Base-by-base conservation (phyloP, 805 yeast species). In the Myxozyma mucilagina region DNA sequence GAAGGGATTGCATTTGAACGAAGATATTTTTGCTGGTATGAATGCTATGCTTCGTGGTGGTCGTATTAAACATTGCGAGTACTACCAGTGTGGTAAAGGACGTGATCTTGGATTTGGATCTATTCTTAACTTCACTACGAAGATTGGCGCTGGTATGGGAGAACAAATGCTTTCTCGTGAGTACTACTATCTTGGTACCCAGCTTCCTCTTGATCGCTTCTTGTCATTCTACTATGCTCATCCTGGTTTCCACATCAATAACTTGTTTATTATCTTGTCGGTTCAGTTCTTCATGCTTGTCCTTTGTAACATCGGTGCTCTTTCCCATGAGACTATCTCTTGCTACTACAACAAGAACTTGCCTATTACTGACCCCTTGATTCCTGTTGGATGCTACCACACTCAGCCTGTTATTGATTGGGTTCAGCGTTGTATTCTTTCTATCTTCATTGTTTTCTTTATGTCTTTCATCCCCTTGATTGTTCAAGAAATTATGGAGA, bases 131-230 rank as follows among this genome's bases (percentile, higher is more conserved):
- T 93, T 93, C 77, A 93, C 97, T 0, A 87, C 97, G 1, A 93
- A 93, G 76, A 92, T 93, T 72, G 98, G 98, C 2, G 94, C 97
- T 47, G 98, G 98, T 53, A 93, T 93, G 98, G 98, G 98, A 8
- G 98, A 93, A 72, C 98, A 93, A 73, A 82, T 92, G 73, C 76
- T 93, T 38, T 90, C 97, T 5, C 81, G 98, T 70, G 98, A 93
- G 70, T 90, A 92, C 74, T 93, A 87, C 73, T 90, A 89, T 74
- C 74, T 93, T 62, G 97, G 98, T 1, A 90, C 97, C 1, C 90
- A 86, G 68, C 77, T 93, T 57, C 96, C 97, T 1, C 79, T 92
- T 47, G 97, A 93, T 72, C 76, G 97, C 52, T 92, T 93, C 76
- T 75, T 93, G 55, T 90, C 97, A 0, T 93, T 93, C 75, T 93